Base-by-base conservation (phyloP, 2,329 filamentous ascomycete species). In the Corinectria fuckeliana region DNA sequence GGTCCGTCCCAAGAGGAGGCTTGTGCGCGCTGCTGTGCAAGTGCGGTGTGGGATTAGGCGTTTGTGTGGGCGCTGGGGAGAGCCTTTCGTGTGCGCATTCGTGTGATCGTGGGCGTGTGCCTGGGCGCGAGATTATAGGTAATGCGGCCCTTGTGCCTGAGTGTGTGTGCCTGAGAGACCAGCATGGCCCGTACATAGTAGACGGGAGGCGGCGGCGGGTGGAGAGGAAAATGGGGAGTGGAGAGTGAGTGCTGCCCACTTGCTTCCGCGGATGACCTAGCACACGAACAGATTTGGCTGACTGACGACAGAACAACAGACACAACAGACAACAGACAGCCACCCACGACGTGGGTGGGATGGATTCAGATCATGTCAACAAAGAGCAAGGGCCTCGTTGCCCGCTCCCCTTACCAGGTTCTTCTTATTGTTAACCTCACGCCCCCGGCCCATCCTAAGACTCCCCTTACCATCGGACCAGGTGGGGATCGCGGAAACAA, bases 391-490 rank as follows among this genome's bases (percentile, higher is more conserved):
- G 21, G 58, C 28, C 45, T 52, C 41, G 25, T 44, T 61, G 65
- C 60, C 63, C 58, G 54, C 52, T 63, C 65, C 55, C 64, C 63
- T 63, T 59, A 55, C 63, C 45, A 52, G 62, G 56, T 56, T 54
- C 53, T 32, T 38, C 39, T 58, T 62, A 57, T 58, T 62, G 57
- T 30, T 70, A 64, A 38, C 57, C 55, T 54, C 68, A 70, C 66
- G 41, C 68, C 68, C 68, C 56, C 61, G 25, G 49, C 59, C 42
- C 54, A 56, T 58, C 60, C 48, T 56, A 47, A 60, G 61, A 64
- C 68, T 68, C 65, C 62, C 57, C 60, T 62, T 56, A 56, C 47
- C 59, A 52, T 69, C 69, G 68, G 68, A 70, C 61, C 51, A 65
- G 62, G 70, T 54, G 59, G 56, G 68, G 61, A 61, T 61, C 36